phyloP scores from a whole-genome alignment of 78 protist genomes.

The Paulinella micropora region DNA sequence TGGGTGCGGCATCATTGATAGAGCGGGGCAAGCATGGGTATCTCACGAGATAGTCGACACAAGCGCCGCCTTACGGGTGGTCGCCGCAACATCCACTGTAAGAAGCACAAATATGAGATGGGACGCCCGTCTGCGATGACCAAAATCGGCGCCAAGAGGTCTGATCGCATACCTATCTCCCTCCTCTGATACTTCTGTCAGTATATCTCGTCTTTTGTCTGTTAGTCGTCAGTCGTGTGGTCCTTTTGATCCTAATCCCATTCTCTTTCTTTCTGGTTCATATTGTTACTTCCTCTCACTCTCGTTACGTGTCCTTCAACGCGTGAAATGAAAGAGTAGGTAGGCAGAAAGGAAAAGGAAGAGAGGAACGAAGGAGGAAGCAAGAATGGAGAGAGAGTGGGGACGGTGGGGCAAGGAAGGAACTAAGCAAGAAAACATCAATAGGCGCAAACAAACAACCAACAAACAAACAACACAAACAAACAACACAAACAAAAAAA shows the following conservation, averaged over 20 bases:
- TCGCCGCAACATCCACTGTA: conserved; percentile 32
- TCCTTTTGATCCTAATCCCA: neutral
- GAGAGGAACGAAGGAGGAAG: too few relatives aligned
- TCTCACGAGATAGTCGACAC: conserved; percentile 58
- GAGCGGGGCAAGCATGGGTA: too few relatives aligned
- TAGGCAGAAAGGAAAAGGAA: too few relatives aligned
- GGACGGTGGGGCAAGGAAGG: too few relatives aligned
- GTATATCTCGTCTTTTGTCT: neutral
- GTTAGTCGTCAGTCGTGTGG: neutral
- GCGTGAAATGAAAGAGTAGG: neutral
- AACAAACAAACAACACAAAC: too few relatives aligned
- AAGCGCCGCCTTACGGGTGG: conserved; percentile 87
- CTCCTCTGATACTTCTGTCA: neutral
- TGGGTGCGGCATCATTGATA: too few relatives aligned
- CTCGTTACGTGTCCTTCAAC: neutral
- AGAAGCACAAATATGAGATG: conserved; percentile 83
- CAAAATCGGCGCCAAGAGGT: conserved; percentile 52
- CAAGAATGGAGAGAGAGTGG: too few relatives aligned
- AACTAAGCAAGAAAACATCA: too few relatives aligned
- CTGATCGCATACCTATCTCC: too few relatives aligned
- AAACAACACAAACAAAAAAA: too few relatives aligned
- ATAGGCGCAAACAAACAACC: too few relatives aligned
- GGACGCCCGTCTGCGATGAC: conserved; percentile 93
- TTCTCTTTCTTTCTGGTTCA: neutral
- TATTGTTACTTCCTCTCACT: neutral